A percentile compares a stretch with the other conserved stretches of the same genome.
These are phyloP conservation scores for Scenedesmus sp. DNA, from an alignment of 163 green algal species.

Conservation along the genomic window DNA sequence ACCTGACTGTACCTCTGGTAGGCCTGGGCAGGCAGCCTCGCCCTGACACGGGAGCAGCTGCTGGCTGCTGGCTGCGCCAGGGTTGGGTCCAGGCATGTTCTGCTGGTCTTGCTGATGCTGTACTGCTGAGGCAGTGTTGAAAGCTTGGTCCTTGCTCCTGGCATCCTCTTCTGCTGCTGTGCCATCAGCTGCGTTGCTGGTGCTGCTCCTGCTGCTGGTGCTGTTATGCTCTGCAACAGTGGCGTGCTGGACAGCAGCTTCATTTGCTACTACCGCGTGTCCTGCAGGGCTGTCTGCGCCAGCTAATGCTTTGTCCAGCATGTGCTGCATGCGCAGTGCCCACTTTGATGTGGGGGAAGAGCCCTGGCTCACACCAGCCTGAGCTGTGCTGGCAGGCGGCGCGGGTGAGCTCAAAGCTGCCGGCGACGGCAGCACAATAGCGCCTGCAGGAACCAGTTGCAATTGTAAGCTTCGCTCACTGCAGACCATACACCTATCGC, in stretches of 20 bases:
- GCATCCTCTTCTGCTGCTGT: slow-evolving; percentile 3
- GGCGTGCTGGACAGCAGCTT: slow-evolving; percentile 17
- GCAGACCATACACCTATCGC: no score
- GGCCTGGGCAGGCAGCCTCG: not conserved
- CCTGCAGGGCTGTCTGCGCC: slow-evolving; percentile 4
- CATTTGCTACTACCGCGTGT: slow-evolving; percentile 21
- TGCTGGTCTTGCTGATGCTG: slow-evolving; percentile 22
- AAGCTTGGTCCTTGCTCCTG: not conserved
- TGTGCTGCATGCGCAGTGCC: slow-evolving; percentile 36
- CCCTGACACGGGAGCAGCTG: not conserved
- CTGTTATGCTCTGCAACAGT: not conserved
- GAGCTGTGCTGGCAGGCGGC: not conserved
- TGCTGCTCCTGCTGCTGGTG: not conserved
- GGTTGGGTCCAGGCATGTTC: not conserved
- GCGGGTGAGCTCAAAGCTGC: not conserved
- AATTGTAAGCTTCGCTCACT: no score
- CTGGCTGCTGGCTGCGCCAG: not conserved
- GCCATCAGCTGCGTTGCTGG: not conserved
- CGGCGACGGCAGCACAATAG: slow-evolving; percentile 8
- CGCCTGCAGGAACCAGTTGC: not conserved
- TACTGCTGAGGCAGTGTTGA: not conserved
- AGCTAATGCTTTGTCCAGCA: slow-evolving; percentile 22
- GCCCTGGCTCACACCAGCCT: not conserved
- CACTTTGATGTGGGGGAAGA: slow-evolving; percentile 39
- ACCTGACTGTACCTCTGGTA: not conserved